Evolutionary conservation across 2,329 filamentous ascomycete species (phyloP), one percentile per base, ranked within the genome.

Genomic region (Lomentospora prolificans): DNA sequence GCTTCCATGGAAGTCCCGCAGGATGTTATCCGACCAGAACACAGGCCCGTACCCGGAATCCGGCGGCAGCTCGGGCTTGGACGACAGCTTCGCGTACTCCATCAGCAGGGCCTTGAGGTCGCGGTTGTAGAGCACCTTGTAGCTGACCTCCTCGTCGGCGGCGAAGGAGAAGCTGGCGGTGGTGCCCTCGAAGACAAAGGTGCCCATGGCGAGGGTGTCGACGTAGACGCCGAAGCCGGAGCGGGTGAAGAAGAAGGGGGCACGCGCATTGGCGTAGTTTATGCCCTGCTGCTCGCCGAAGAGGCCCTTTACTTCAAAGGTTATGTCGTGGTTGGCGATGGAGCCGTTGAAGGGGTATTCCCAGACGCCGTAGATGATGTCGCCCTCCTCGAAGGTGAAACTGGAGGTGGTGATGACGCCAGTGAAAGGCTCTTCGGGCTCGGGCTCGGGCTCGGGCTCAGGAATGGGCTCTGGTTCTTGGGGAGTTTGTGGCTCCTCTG

Each of bases 221-320:
- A 48, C 44, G 44, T 48, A 48, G 44, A 48, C 44, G 44, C 44
- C 44, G 44, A 48, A 48, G 44, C 44, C 44, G 44, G 44, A 48
- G 17, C 44, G 44, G 17, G 44, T 48, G 44, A 48, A 48, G 44
- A 48, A 48, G 44, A 48, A 48, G 22, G 44, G 44, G 22, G 44
- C 44, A 22, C 44, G 44, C 17, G 44, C 44, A 10, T 48, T 48
- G 44, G 44, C 44, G 44, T 48, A 48, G 44, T 48, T 48, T n/a
- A 48, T 48, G 44, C 44, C 44, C 17, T 9, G 44, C 8, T 48
- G 44, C 6, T 25, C 19, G 44, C 44, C 44, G 22, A 48, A 48
- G 44, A 48, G 44, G 44, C 44, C 44, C 9, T 48, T 25, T 9
- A 48, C 44, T 17, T 17, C 17, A 22, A 48, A 48, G 7, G 44